Percentiles rank a stretch among this genome's conserved stretches.
Conservation (phyloP, 768 basidiomycete species). For the Pleurotus giganteus region DNA sequence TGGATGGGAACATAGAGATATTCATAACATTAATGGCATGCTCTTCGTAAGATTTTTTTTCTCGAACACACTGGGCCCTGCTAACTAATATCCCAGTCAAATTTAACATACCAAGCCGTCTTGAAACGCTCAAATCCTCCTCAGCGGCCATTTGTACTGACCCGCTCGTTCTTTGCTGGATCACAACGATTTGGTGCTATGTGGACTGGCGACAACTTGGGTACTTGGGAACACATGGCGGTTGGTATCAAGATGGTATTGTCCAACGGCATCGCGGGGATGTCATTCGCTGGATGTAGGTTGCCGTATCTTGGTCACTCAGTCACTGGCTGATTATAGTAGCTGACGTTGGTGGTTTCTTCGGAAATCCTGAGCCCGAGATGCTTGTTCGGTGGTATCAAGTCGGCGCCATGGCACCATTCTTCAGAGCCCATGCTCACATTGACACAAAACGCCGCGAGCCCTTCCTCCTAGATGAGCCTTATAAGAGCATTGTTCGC, state of each 20-base stretch:
- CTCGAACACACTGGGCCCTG: not conserved
- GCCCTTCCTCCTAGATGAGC: conserved; percentile 89
- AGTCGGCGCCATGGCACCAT: conserved; percentile 91
- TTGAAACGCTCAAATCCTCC: conserved; percentile 69
- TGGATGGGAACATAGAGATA: conserved; percentile 97
- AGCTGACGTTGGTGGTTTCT: conserved; percentile 99
- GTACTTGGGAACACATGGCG: conserved; percentile 97
- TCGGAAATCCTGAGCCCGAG: conserved; percentile 92
- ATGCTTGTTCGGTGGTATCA: conserved; percentile 98
- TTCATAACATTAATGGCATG: conserved; percentile 99
- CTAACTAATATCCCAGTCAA: conserved; percentile 52
- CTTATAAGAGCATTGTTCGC: conserved; percentile 80
- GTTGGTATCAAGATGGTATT: conserved; percentile 94
- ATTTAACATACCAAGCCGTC: conserved; percentile 80
- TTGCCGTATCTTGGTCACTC: conserved; percentile 10
- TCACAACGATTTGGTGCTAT: conserved; percentile 95
- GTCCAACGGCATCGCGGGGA: conserved; percentile 83
- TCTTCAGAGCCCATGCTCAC: conserved; percentile 98
- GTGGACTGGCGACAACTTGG: conserved; percentile 99
- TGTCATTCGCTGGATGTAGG: conserved; percentile 90
- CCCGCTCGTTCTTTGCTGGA: conserved; percentile 92
- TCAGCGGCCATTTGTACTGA: conserved; percentile 91
- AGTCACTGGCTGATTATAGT: conserved; percentile 6
- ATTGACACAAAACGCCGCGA: conserved; percentile 97
- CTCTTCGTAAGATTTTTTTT: conserved; percentile 57